A percentile compares a stretch with the other conserved stretches of the same genome.
Conservation (phyloP, 2,329 filamentous ascomycete species). For the Venturia pyrina region DNA sequence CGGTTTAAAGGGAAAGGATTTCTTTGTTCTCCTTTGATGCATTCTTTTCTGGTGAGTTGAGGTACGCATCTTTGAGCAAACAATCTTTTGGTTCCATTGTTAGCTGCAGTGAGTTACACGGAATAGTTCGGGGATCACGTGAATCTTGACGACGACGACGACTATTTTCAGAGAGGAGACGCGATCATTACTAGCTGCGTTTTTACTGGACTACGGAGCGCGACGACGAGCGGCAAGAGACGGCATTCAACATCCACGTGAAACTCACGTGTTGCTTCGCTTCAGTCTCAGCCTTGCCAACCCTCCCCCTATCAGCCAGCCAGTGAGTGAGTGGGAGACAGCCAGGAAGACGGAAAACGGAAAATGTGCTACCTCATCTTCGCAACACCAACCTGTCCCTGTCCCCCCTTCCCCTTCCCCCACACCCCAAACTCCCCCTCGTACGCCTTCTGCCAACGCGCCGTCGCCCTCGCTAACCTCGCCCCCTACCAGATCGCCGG, state of each 20-base stretch:
- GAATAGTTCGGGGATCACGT: not conserved
- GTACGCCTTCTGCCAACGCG: not conserved
- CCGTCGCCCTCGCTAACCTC: not conserved
- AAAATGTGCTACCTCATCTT: slow-evolving; percentile 8
- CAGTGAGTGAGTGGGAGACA: too few species aligned
- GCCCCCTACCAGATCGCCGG: not conserved
- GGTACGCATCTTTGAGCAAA: not conserved
- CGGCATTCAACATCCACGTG: too few species aligned
- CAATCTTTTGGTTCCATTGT: not conserved
- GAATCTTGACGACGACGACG: not conserved
- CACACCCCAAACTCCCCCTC: not conserved
- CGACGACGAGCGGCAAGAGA: too few species aligned
- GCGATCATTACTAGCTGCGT: too few species aligned
- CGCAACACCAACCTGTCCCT: slow-evolving; percentile 3
- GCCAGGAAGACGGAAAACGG: too few species aligned
- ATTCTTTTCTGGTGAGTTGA: not conserved
- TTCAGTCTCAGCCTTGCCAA: too few species aligned
- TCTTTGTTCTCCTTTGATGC: not conserved
- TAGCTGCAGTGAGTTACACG: not conserved
- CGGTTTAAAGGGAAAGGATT: not conserved
- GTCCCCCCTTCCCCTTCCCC: slow-evolving; percentile 7
- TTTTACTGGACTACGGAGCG: too few species aligned
- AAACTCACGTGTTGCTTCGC: too few species aligned
- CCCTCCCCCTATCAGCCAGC: too few species aligned
- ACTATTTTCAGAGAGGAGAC: too few species aligned